phyloP scores from a whole-genome alignment of 2,329 filamentous ascomycete genomes.

The Cordyceps militaris region DNA sequence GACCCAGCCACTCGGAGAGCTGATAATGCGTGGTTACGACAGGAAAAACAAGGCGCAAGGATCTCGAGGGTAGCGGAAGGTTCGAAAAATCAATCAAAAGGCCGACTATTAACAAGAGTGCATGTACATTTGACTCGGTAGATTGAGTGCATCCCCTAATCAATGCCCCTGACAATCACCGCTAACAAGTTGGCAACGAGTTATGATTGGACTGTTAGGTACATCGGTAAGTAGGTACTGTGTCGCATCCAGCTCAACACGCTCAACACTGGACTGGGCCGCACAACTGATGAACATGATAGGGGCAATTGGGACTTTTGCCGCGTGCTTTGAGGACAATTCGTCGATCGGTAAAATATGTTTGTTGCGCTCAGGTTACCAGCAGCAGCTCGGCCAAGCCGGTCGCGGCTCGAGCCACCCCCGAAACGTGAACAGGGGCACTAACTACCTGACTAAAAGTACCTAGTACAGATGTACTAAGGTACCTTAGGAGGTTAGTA shows the following conservation, averaged over 20 bases:
- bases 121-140: neutral
- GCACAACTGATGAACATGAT: too few species aligned
- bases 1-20: neutral
- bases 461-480: too few species aligned
- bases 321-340: too few species aligned
- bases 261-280: too few species aligned
- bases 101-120: neutral
- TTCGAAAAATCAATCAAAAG: neutral
- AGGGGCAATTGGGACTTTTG: too few species aligned
- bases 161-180: too few species aligned
- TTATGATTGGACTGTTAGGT: too few species aligned
- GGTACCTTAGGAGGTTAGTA: neutral
- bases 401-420: neutral
- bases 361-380: too few species aligned
- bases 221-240: too few species aligned
- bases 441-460: neutral
- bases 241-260: too few species aligned
- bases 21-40: neutral
- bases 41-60: neutral
- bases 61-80: neutral
- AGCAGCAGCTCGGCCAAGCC: neutral
- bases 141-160: neutral
- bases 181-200: too few species aligned
- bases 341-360: too few species aligned
- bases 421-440: constrained; percentile 6